Conservation (phyloP, 495 filamentous ascomycete genomes). For the Opeltia flavorubescens region DNA sequence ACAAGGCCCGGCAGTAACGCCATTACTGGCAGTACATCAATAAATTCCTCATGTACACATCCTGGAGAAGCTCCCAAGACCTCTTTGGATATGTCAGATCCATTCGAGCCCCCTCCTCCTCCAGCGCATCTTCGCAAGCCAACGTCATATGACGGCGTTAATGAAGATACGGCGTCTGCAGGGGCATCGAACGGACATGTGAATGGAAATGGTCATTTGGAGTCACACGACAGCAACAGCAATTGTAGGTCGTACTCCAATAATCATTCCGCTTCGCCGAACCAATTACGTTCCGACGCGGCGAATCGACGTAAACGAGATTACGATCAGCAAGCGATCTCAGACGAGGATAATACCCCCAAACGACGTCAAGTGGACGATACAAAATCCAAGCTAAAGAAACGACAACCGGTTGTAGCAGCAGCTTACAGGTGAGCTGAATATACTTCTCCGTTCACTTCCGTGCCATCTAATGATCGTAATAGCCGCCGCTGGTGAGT, state of each 20-base stretch:
- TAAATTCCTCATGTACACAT: background rate
- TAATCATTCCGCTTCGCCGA: slow-evolving; percentile 8
- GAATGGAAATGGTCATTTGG: background rate
- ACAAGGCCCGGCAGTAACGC: background rate
- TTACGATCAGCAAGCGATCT: slow-evolving; percentile 9
- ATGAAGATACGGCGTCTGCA: slow-evolving; percentile 7
- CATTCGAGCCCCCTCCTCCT: slow-evolving; percentile 9
- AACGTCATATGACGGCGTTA: slow-evolving; percentile 4
- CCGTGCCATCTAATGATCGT: slow-evolving; percentile 6
- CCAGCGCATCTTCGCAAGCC: slow-evolving; percentile 4
- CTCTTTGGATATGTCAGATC: background rate
- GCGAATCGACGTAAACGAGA: slow-evolving; percentile 10
- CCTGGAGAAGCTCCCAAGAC: background rate
- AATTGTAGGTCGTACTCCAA: background rate
- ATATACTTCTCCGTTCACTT: background rate
- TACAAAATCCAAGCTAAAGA: slow-evolving; percentile 14
- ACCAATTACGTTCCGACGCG: slow-evolving; percentile 7
- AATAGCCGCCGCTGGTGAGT: slow-evolving; percentile 18
- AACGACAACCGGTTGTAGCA: slow-evolving; percentile 16
- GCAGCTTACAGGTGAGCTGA: slow-evolving; percentile 15
- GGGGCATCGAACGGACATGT: slow-evolving; percentile 1
- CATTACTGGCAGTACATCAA: background rate
- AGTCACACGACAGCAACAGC: slow-evolving; percentile 4
- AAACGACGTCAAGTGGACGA: slow-evolving; percentile 18
- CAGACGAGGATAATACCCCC: slow-evolving; percentile 12